Conservation (phyloP, 1,139 yeast species). For the Geotrichum aggregatum region DNA sequence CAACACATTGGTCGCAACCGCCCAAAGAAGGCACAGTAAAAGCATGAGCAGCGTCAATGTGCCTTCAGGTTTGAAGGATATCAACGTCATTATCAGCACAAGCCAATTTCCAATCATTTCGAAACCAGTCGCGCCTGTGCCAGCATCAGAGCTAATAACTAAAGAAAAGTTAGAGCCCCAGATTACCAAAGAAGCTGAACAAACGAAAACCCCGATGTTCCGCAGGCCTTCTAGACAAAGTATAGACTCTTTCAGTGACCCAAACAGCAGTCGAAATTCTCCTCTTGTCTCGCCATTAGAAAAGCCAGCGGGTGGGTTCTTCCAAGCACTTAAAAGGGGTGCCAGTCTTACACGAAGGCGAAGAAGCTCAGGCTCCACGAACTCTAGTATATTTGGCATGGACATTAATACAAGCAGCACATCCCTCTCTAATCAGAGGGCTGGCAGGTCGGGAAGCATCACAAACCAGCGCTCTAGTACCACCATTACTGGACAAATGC, state of each 20-base stretch:
- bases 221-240: neutral
- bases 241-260: neutral
- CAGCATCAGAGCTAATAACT: neutral
- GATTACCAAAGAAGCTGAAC: neutral
- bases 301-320: slow-evolving; percentile 16
- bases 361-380: slow-evolving; percentile 15
- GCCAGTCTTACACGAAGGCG: slow-evolving; percentile 17
- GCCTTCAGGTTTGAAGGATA: slow-evolving; percentile 11
- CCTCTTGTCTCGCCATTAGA: slow-evolving; percentile 15
- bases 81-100: neutral
- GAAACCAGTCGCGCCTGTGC: neutral
- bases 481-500: no score
- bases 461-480: slow-evolving; percentile 3
- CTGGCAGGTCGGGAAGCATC: neutral
- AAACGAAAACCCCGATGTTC: neutral
- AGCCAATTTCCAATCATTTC: neutral
- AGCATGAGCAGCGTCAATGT: slow-evolving; percentile 35
- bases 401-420: slow-evolving; percentile 10
- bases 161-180: neutral
- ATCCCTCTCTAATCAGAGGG: slow-evolving; percentile 7
- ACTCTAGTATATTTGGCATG: slow-evolving; percentile 5
- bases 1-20: slow-evolving; percentile 17
- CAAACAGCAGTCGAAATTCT: slow-evolving; percentile 5
- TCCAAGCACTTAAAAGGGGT: slow-evolving; percentile 18
- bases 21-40: slow-evolving; percentile 33